Evolutionary conservation across 441 rosid species (phyloP).

Genomic region (Macaranga tanarius): DNA sequence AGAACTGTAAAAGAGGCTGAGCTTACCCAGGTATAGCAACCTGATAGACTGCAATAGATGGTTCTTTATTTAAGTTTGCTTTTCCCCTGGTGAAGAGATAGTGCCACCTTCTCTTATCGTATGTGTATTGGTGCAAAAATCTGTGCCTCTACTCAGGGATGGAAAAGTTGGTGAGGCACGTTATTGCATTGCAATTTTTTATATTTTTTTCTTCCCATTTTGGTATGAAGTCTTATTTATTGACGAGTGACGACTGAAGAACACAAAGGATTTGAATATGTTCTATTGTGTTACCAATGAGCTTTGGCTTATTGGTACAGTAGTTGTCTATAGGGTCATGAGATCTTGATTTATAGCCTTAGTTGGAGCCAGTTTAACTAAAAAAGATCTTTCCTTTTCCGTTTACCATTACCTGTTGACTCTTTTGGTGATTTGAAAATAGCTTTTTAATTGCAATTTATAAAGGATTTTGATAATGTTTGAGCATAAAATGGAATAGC

Average conservation of each 20-base stretch:
- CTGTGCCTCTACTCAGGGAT: not conserved
- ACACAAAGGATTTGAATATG: not conserved
- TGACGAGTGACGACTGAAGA: not conserved
- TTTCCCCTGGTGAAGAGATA: not conserved
- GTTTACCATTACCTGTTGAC: not conserved
- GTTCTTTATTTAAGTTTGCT: slow-evolving; percentile 3
- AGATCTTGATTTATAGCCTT: too few species aligned
- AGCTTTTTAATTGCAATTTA: not conserved
- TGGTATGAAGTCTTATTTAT: not conserved
- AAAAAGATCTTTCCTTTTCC: not conserved
- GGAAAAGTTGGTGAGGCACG: too few species aligned
- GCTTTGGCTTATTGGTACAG: too few species aligned
- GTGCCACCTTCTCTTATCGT: not conserved
- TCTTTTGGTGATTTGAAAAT: not conserved
- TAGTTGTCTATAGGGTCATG: too few species aligned
- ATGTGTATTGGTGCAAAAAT: not conserved
- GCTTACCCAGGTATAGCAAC: slow-evolving; percentile 78
- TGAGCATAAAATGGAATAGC: not conserved
- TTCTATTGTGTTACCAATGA: not conserved
- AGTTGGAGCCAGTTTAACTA: too few species aligned
- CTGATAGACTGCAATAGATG: not conserved
- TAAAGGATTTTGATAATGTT: not conserved
- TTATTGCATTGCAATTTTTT: not conserved
- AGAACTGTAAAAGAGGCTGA: slow-evolving; percentile 96
- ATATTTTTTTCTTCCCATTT: not conserved